Evolutionary conservation across 1,284 basidiomycete species (phyloP), one percentile per base, ranked within the genome.

Genomic region (Earliella scabrosa): DNA sequence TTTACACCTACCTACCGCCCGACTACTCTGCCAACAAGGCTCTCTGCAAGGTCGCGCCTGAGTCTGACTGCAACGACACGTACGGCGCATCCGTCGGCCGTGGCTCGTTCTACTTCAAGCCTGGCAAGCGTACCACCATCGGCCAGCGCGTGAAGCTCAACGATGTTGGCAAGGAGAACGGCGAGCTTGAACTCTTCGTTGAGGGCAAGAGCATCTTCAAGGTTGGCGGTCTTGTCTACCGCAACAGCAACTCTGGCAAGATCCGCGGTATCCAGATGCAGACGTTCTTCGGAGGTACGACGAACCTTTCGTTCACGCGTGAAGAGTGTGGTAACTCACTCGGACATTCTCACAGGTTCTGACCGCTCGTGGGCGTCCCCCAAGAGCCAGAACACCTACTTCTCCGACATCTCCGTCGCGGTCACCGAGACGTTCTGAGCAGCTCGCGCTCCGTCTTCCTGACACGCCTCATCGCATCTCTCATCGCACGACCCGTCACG

Each of bases 31-130:
- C 84, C 80, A 72, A 82, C 82, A 9, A 71, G 2, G 70, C 72
- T 0, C 72, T 89, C 1, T 92, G 88, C 68, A 58, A 70, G 3
- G 78, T 82, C 31, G 69, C 77, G 44, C 76, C 80, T 1, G 67
- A 71, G 39, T 86, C 87, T 0, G 77, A 78, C 14, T 90, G 89
- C 71, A 81, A 88, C 63, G 66, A 78, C 3, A 69, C 68, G 4
- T 91, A 90, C 64, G 89, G 90, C 13, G 74, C 87, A 36, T 87
- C 86, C n/a, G 76, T 94, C 63, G 89, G 89, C 16, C 82, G 92
- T 24, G 90, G 90, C 2, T 75, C 86, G 0, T 93, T 89, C 78
- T 67, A 61, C 4, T 93, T 83, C 75, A 71, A 75, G 14, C 63
- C 75, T 3, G 89, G 88, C 4, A 71, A 66, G 34, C 90, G 88